Conservation (phyloP, 73 alveolate genomes). For the Halteria grandinella region DNA sequence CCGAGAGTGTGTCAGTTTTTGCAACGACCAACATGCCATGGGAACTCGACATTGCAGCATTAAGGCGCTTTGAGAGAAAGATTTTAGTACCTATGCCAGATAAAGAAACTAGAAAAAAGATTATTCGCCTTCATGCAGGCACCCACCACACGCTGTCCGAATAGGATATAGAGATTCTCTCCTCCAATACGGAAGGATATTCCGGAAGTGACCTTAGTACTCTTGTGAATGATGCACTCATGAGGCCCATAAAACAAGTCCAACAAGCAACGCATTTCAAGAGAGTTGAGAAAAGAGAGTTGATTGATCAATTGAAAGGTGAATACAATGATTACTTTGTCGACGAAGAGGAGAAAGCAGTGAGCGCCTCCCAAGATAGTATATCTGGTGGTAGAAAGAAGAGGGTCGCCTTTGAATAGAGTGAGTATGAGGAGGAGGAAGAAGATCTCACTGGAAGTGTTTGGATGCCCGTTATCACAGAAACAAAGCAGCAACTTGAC, state of each 20-base stretch:
- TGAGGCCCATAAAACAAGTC: conserved; percentile 64
- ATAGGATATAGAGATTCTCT: conserved; percentile 55
- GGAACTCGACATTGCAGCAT: conserved; percentile 83
- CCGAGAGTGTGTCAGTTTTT: conserved; percentile 74
- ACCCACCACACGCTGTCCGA: conserved; percentile 45
- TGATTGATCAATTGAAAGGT: not conserved
- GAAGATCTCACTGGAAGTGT: conserved; percentile 23
- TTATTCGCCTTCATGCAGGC: conserved; percentile 65
- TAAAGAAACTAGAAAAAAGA: conserved; percentile 70
- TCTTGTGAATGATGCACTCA: conserved; percentile 68
- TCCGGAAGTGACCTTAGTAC: conserved; percentile 66
- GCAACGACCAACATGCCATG: conserved; percentile 88
- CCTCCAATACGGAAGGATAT: conserved; percentile 61
- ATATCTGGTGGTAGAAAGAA: too few relatives aligned
- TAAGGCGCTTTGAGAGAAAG: conserved; percentile 80
- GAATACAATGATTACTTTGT: conserved; percentile 13
- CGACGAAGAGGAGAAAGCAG: conserved; percentile 31
- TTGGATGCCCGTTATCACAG: conserved; percentile 45
- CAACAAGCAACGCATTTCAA: conserved; percentile 56
- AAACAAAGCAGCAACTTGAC: not conserved
- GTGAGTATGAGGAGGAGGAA: conserved; percentile 6
- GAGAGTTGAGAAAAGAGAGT: conserved; percentile 9
- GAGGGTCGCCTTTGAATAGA: too few relatives aligned
- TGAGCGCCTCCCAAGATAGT: too few relatives aligned
- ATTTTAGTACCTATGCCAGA: conserved; percentile 80